phyloP scores from a whole-genome alignment of 306 rosid species.

The Cicer arietinum region DNA sequence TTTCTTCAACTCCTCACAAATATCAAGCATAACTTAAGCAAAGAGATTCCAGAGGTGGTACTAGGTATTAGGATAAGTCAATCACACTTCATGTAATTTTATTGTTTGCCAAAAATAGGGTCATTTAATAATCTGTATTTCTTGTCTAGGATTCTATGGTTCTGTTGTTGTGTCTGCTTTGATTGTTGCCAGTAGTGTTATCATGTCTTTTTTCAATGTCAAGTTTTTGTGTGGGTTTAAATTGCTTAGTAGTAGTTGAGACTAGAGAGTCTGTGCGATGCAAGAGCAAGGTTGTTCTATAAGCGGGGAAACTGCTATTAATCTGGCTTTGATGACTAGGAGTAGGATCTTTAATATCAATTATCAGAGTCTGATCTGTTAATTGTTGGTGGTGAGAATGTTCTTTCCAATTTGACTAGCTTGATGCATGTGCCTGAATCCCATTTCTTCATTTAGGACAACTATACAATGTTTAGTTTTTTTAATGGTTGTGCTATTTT shows the following conservation, averaged over 20 bases:
- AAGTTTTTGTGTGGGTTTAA: neutral
- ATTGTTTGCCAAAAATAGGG: neutral
- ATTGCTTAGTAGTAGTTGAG: neutral
- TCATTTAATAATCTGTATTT: neutral
- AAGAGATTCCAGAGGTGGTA: neutral
- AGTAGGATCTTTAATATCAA: neutral
- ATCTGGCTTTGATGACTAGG: neutral
- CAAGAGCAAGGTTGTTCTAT: neutral
- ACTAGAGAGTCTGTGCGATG: neutral
- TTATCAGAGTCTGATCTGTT: neutral
- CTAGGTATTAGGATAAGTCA: neutral
- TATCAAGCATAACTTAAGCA: conserved; percentile 1
- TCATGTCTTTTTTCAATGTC: neutral
- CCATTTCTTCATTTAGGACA: conserved; percentile 13
- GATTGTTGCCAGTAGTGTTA: neutral
- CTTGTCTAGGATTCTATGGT: neutral
- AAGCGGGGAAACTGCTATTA: neutral
- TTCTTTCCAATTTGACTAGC: conserved; percentile 17
- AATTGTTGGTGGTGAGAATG: conserved; percentile 2
- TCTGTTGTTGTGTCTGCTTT: neutral
- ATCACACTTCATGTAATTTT: neutral
- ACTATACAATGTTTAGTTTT: neutral
- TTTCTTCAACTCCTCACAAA: conserved; percentile 2
- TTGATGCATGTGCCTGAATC: neutral
- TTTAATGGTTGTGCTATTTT: neutral